Evolutionary conservation across 345 rosid genomes (phyloP).

Genomic region (Barbarea vulgaris): DNA sequence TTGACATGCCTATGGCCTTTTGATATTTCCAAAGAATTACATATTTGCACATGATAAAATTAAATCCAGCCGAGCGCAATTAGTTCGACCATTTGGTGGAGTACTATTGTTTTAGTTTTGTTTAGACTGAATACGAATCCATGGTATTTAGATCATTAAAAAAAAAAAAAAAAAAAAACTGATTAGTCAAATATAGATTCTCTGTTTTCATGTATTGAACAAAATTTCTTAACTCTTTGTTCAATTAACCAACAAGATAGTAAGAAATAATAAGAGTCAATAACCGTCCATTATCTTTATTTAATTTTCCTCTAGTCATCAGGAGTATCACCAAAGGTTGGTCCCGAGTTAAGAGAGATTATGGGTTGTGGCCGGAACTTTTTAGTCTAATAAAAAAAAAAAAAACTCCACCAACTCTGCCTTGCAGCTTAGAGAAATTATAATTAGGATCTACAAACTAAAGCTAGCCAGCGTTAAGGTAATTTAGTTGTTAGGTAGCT

Average conservation of each 20-base stretch:
- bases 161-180: too few relatives aligned
- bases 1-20: constrained; percentile 23
- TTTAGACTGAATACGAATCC: neutral
- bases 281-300: neutral
- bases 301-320: neutral
- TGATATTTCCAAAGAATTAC: neutral
- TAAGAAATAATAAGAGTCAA: neutral
- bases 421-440: neutral
- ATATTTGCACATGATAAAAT: neutral
- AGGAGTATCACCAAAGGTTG: neutral
- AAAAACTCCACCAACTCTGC: neutral
- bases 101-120: neutral
- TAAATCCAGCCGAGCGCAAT: neutral
- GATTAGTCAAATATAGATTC: neutral
- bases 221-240: neutral
- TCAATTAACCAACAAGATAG: neutral
- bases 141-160: neutral
- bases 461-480: neutral
- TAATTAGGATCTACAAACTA: neutral
- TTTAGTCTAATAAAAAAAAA: too few relatives aligned
- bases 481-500: neutral
- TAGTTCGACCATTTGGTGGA: neutral
- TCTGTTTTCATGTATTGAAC: neutral
- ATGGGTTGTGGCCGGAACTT: neutral
- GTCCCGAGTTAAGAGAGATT: neutral